Evolutionary conservation across 176 grass and related monocot species (phyloP), one percentile per base, ranked within the genome.

Genomic region (Tillandsia fasciculata): DNA sequence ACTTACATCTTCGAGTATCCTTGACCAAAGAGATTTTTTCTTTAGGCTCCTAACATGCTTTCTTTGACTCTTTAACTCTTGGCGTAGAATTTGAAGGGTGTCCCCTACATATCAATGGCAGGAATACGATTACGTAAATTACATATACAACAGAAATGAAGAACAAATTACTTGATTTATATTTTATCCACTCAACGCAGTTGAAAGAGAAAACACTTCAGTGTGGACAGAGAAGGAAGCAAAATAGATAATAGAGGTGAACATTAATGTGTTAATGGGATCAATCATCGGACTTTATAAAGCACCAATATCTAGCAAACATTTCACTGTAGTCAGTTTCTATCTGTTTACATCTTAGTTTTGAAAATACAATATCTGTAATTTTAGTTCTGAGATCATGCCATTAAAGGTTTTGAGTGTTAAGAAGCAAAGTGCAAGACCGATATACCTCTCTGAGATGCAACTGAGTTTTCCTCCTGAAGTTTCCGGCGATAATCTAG

Each of bases 1-100:
- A 64, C 77, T 51, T 72, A 97, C 93, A 42, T 90, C 82, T 86
- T 99, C 94, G 67, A 99, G 76, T 63, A 74, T 87, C 67, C 79
- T 93, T 63, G 87, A 88, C 94, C 94, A 99, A 56, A 99, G 80
- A 84, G 94, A 93, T 86, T 84, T 86, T 83, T 86, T 99, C 82
- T 99, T 87, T 81, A 99, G 86, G 73, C 72, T 90, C 67, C 91
- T 93, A 24, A 99, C 94, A 70, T 93, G 86, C 66, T 80, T 90
- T 70, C 63, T 83, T 93, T 99, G 94, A 53, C 47, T 86, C 77
- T 93, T 99, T 53, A 99, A 64, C 63, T 93, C 94, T 66, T 88
- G 82, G 69, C 71, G 87, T 53, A 88, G 73, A 70, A 99, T 83
- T 76, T 90, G 84, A 81, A 92, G 69, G 69, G 68, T 93, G 2